Conservation (phyloP, 2,329 filamentous ascomycete species). For the Cyclaneusma minus region DNA sequence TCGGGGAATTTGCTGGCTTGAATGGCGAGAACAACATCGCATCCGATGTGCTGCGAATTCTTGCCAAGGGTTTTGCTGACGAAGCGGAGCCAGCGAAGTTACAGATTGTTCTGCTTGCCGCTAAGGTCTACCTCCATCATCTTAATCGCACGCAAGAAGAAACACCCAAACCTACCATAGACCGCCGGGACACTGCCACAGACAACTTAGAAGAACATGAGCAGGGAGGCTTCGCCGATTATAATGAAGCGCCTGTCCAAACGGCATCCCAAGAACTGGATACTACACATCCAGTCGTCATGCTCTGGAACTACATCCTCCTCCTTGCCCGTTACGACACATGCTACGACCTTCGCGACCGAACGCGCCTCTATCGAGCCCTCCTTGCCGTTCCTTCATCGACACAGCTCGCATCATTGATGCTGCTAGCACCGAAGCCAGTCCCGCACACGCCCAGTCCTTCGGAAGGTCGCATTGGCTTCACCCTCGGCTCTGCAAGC, state of each 20-base stretch:
- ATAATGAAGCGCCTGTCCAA: conserved; percentile 6
- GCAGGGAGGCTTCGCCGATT: conserved; percentile 11
- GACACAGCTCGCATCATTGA: conserved; percentile 73
- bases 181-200: conserved; percentile 17
- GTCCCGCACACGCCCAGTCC: conserved; percentile 83
- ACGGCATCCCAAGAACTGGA: conserved; percentile 11
- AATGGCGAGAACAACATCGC: conserved; percentile 80
- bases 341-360: conserved; percentile 87
- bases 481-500: conserved; percentile 70
- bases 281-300: conserved; percentile 49
- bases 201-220: conserved; percentile 9
- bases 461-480: conserved; percentile 64
- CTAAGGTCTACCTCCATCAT: conserved; percentile 92
- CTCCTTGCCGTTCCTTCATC: conserved; percentile 61
- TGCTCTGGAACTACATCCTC: conserved; percentile 73
- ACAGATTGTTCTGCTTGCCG: conserved; percentile 81
- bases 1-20: conserved; percentile 79
- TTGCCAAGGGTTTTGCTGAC: conserved; percentile 69
- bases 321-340: conserved; percentile 82
- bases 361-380: conserved; percentile 74
- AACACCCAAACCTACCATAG: conserved; percentile 17
- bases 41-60: conserved; percentile 75
- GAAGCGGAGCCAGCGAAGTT: conserved; percentile 79
- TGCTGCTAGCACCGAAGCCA: conserved; percentile 86
- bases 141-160: conserved; percentile 49